Conservation (phyloP, 768 basidiomycete species). For the Pluteus cervinus region DNA sequence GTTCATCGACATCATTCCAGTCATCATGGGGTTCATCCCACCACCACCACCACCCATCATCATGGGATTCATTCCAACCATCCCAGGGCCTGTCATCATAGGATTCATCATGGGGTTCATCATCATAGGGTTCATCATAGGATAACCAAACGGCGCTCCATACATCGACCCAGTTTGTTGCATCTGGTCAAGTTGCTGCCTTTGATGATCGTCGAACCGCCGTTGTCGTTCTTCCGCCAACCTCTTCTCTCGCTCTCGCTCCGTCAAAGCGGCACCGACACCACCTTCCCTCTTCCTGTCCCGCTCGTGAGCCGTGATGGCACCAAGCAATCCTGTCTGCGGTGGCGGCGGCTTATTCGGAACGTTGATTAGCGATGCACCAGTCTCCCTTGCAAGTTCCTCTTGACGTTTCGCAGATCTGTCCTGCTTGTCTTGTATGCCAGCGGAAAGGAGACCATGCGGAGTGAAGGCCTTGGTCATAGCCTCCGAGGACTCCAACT, state of each 20-base stretch:
- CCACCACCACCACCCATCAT: slow-evolving; percentile 33
- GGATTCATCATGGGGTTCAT: slow-evolving; percentile 39
- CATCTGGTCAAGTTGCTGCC: slow-evolving; percentile 87
- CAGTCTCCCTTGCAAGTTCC: slow-evolving; percentile 86
- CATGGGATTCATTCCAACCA: slow-evolving; percentile 36
- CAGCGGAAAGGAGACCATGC: slow-evolving; percentile 90
- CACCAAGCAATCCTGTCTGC: slow-evolving; percentile 91
- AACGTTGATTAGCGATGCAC: slow-evolving; percentile 92
- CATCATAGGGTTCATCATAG: slow-evolving; percentile 73
- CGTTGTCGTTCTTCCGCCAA: slow-evolving; percentile 90
- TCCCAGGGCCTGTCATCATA: slow-evolving; percentile 38
- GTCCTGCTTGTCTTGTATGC: slow-evolving; percentile 92
- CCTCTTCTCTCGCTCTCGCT: slow-evolving; percentile 90
- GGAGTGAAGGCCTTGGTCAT: slow-evolving; percentile 95
- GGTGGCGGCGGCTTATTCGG: slow-evolving; percentile 92
- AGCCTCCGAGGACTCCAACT: slow-evolving; percentile 65
- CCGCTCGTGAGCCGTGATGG: slow-evolving; percentile 91
- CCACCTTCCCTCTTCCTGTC: slow-evolving; percentile 94
- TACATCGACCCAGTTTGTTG: slow-evolving; percentile 74
- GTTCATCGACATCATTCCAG: slow-evolving; percentile 56
- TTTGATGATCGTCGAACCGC: slow-evolving; percentile 86
- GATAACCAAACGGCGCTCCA: slow-evolving; percentile 48
- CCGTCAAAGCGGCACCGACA: slow-evolving; percentile 89
- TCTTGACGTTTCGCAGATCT: slow-evolving; percentile 95
- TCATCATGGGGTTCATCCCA: slow-evolving; percentile 34